Evolutionary conservation across 1,284 basidiomycete species (phyloP).

Genomic region (Entoloma clypeatum): DNA sequence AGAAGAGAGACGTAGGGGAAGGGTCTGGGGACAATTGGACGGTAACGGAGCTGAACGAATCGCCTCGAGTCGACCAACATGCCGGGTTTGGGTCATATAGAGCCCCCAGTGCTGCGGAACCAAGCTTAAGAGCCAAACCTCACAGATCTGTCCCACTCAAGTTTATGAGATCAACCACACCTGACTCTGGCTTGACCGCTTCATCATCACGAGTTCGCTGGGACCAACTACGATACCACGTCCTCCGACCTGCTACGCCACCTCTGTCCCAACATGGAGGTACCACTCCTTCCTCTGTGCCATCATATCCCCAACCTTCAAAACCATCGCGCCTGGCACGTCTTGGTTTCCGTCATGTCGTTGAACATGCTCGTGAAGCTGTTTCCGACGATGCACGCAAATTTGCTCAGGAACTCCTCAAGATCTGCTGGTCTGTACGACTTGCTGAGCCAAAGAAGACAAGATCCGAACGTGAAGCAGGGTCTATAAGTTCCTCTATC

Average conservation of each 20-base stretch:
- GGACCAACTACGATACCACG: conserved; percentile 51
- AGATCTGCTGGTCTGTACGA: conserved; percentile 47
- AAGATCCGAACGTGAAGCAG: conserved; percentile 26
- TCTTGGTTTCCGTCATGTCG: conserved; percentile 56
- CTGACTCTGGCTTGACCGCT: conserved; percentile 23
- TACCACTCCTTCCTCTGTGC: conserved; percentile 19
- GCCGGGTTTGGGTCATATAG: conserved; percentile 10
- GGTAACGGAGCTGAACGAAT: conserved; percentile 12
- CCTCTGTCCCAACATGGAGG: conserved; percentile 22
- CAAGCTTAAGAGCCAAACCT: conserved; percentile 12
- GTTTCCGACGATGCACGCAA: conserved; percentile 41
- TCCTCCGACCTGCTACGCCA: conserved; percentile 30
- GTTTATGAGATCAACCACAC: conserved; percentile 11
- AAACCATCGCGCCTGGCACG: conserved; percentile 53
- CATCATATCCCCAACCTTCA: conserved; percentile 36
- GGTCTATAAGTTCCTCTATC: conserved; percentile 41
- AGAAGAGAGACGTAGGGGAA: conserved; percentile 11
- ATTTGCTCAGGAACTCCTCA: conserved; percentile 48
- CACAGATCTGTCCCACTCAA: conserved; percentile 21
- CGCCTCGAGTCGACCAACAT: conserved; percentile 7
- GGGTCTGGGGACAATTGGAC: conserved; percentile 17
- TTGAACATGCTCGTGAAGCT: conserved; percentile 51
- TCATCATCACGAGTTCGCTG: conserved; percentile 46
- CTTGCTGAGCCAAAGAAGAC: conserved; percentile 29
- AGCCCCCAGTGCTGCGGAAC: conserved; percentile 9